Evolutionary conservation across 495 filamentous ascomycete genomes (phyloP).

Genomic region (Apiosordaria backusii): DNA sequence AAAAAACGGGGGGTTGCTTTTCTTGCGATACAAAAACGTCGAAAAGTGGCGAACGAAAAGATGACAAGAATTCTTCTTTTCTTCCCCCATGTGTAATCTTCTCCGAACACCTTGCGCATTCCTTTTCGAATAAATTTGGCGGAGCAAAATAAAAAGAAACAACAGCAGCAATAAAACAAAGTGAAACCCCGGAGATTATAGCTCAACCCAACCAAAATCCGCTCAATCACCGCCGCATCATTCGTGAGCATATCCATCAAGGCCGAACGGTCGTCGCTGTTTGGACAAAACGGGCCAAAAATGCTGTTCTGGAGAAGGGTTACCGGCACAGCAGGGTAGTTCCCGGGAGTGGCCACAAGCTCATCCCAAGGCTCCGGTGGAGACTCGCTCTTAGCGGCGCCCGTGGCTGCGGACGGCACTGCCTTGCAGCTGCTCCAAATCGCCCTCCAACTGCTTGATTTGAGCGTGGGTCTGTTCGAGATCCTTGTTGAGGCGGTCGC

Average conservation of each 20-base stretch:
- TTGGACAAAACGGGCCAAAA: neutral
- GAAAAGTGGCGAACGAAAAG: neutral
- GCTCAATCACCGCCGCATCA: neutral
- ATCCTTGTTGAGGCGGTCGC: slow-evolving; percentile 98
- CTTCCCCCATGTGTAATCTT: neutral
- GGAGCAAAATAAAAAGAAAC: slow-evolving; percentile 10
- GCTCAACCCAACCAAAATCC: neutral
- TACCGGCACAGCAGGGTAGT: neutral
- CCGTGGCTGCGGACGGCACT: slow-evolving; percentile 90
- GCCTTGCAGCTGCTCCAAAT: slow-evolving; percentile 91
- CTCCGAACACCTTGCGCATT: neutral
- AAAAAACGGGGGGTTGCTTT: neutral
- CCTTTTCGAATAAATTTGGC: neutral
- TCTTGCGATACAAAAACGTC: neutral
- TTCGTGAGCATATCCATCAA: slow-evolving; percentile 7
- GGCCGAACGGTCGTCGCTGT: neutral
- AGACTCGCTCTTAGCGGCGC: slow-evolving; percentile 64
- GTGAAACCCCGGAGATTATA: neutral
- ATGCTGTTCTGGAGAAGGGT: neutral
- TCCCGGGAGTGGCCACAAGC: neutral
- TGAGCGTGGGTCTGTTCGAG: slow-evolving; percentile 94
- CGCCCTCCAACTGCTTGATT: slow-evolving; percentile 92
- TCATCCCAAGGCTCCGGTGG: slow-evolving; percentile 5
- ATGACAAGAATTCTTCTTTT: neutral
- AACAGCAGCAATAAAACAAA: neutral